A percentile compares a stretch with the other conserved stretches of the same genome.
These are phyloP conservation scores for Rhododendron simsii DNA, from an alignment of 148 eudicot species.

Conservation along the genomic window DNA sequence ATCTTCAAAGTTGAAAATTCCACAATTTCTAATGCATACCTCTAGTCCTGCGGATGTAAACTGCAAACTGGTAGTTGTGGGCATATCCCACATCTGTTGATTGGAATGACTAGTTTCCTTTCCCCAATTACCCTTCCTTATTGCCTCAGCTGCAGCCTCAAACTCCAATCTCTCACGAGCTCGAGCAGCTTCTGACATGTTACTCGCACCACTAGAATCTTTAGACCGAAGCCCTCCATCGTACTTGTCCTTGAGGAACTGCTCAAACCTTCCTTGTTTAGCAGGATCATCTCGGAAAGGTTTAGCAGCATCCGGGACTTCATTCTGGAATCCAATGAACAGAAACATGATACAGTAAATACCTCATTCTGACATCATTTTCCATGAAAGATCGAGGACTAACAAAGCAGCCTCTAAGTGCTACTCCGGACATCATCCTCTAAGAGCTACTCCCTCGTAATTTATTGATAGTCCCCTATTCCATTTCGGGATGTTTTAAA, in stretches of 20 bases:
- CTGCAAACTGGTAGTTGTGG: conserved; percentile 53
- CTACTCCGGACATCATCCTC: not conserved
- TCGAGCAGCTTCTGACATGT: conserved; percentile 84
- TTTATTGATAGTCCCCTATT: not conserved
- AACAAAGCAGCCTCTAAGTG: not conserved
- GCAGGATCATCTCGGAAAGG: conserved; percentile 80
- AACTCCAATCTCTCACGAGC: conserved; percentile 96
- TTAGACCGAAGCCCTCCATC: conserved; percentile 85
- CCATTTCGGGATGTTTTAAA: not conserved
- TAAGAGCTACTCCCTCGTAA: not conserved
- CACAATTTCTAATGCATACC: conserved; percentile 35
- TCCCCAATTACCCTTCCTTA: conserved; percentile 48
- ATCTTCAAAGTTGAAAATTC: not conserved
- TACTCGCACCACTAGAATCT: conserved; percentile 64
- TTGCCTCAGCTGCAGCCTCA: conserved; percentile 84
- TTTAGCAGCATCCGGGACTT: conserved; percentile 48
- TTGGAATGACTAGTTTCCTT: conserved; percentile 40
- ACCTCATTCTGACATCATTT: not conserved
- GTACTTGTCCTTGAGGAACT: conserved; percentile 80
- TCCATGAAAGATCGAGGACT: not conserved
- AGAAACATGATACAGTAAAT: not conserved
- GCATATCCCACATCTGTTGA: conserved; percentile 46
- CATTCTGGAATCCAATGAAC: conserved; percentile 31
- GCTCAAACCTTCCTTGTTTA: conserved; percentile 92
- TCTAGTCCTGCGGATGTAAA: conserved; percentile 67